Evolutionary conservation across 306 rosid species (phyloP).

Genomic region (Boehmeria nivea): DNA sequence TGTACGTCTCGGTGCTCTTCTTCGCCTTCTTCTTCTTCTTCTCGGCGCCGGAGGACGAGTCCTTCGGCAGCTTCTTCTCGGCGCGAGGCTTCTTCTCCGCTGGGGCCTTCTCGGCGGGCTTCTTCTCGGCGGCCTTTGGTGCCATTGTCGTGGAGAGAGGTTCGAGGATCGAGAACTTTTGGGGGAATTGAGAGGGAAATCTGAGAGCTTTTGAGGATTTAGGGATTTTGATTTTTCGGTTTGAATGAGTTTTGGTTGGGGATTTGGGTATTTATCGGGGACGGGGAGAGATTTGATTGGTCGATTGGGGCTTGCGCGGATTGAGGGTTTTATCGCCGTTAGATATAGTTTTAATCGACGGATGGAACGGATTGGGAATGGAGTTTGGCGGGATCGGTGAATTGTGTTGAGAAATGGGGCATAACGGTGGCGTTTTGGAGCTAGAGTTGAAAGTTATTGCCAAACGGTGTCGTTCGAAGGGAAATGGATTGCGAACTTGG

Average conservation of each 20-base stretch:
- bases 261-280: neutral
- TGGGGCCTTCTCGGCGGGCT: constrained; percentile 17
- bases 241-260: no score
- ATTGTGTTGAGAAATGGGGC: neutral
- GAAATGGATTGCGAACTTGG: no score
- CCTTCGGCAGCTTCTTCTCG: constrained; percentile 28
- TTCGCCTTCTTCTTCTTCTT: constrained; percentile 27
- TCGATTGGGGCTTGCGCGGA: neutral
- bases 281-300: neutral
- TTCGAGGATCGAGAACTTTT: neutral
- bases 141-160: neutral
- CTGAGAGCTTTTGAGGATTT: neutral
- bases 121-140: constrained; percentile 24
- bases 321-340: neutral
- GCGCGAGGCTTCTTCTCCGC: constrained; percentile 27
- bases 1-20: constrained; percentile 27
- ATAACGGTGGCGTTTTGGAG: neutral
- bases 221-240: neutral
- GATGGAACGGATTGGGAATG: neutral
- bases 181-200: neutral
- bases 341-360: neutral
- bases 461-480: no score
- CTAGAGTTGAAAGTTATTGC: no score
- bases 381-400: constrained; percentile 1
- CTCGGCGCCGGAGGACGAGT: constrained; percentile 4